phyloP scores from a whole-genome alignment of 1,284 basidiomycete species.

The Apiotrichum sp. region DNA sequence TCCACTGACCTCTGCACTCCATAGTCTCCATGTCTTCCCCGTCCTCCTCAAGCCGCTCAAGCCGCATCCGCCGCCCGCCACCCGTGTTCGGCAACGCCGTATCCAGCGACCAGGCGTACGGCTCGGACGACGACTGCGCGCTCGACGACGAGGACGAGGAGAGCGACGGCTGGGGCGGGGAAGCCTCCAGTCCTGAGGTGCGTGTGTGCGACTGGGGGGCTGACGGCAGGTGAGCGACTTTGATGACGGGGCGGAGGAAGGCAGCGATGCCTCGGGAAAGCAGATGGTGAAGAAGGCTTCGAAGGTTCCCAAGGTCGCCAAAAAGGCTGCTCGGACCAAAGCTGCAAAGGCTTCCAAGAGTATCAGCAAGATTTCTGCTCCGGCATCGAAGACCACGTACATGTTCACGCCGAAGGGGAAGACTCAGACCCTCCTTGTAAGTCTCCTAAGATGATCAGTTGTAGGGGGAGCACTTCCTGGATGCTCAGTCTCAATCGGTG shows the following conservation, averaged over 20 bases:
- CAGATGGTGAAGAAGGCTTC: too few relatives aligned
- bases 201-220: conserved; percentile 4
- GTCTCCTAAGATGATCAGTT: too few relatives aligned
- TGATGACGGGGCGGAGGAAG: background rate
- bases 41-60: background rate
- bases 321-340: too few relatives aligned
- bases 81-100: conserved; percentile 1
- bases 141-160: conserved; percentile 16
- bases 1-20: too few relatives aligned
- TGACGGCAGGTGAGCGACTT: conserved; percentile 3
- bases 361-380: too few relatives aligned
- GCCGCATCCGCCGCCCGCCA: background rate
- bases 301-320: too few relatives aligned
- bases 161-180: conserved; percentile 23
- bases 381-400: too few relatives aligned
- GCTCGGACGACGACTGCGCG: conserved; percentile 50
- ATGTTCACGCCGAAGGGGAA: too few relatives aligned
- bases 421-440: too few relatives aligned
- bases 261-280: background rate
- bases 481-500: too few relatives aligned
- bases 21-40: background rate
- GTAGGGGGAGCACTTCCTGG: too few relatives aligned
- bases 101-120: background rate
- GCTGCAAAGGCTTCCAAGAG: too few relatives aligned
- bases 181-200: background rate